Evolutionary conservation across 306 rosid species (phyloP).

Genomic region (Fragaria ananassa): DNA sequence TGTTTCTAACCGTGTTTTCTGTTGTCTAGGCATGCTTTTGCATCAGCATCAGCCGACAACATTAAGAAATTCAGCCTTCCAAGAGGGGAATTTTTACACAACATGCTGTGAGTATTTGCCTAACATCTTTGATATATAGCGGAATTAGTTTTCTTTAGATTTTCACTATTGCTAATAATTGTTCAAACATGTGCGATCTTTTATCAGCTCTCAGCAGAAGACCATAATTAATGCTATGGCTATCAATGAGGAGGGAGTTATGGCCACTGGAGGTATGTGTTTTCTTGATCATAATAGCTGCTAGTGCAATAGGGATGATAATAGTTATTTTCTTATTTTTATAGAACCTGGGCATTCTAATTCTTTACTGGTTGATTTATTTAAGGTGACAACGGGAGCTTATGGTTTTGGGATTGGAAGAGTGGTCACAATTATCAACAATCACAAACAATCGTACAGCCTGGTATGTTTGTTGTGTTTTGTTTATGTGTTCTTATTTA

Average conservation of each 20-base stretch:
- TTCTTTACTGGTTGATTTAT: neutral
- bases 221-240: slow-evolving; percentile 95
- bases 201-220: slow-evolving; percentile 90
- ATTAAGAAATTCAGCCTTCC: slow-evolving; percentile 94
- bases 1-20: slow-evolving; percentile 12
- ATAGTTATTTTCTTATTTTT: neutral
- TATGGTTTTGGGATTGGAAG: slow-evolving; percentile 99
- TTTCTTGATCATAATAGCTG: neutral
- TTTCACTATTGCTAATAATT: neutral
- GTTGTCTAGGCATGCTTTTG: slow-evolving; percentile 68
- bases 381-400: slow-evolving; percentile 94
- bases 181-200: slow-evolving; percentile 9
- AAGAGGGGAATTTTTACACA: slow-evolving; percentile 88
- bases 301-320: neutral
- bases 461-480: slow-evolving; percentile 49
- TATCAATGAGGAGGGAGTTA: slow-evolving; percentile 91
- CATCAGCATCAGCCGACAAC: slow-evolving; percentile 99
- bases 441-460: slow-evolving; percentile 90
- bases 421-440: slow-evolving; percentile 98
- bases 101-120: slow-evolving; percentile 85
- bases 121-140: neutral
- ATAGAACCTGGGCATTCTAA: neutral
- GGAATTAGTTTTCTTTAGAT: neutral
- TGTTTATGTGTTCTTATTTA: neutral
- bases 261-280: slow-evolving; percentile 90